Conservation (phyloP, 75 land plant species). For the Azolla pinnata region DNA sequence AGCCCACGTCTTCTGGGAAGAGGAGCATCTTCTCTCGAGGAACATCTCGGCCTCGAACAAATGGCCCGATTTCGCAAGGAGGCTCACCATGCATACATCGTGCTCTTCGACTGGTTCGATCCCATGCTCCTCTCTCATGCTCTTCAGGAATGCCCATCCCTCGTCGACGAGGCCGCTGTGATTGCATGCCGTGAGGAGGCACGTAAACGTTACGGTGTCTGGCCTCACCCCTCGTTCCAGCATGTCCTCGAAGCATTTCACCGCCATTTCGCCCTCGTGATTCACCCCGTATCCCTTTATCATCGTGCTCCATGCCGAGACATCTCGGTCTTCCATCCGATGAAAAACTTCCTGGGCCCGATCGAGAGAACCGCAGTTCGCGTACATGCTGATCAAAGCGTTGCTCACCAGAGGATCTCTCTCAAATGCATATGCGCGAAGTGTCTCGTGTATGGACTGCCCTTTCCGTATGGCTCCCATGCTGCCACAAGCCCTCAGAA, state of each 20-base stretch:
- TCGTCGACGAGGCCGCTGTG: conserved; percentile 1
- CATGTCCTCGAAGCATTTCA: conserved; percentile 13
- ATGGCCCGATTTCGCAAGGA: conserved; percentile 34
- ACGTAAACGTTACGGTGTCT: conserved; percentile 8
- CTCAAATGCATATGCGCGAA: not conserved
- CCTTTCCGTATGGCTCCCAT: not conserved
- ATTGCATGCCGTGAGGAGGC: conserved; percentile 11
- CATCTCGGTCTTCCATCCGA: conserved; percentile 3
- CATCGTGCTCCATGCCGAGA: conserved; percentile 30
- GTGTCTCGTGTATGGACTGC: not conserved
- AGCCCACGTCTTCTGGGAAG: conserved; percentile 24
- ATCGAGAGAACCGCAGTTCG: conserved; percentile 22
- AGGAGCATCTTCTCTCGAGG: conserved; percentile 23
- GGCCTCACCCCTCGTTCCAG: conserved; percentile 2
- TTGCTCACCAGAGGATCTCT: not conserved
- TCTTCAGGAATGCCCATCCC: conserved; percentile 2
- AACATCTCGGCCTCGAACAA: conserved; percentile 34
- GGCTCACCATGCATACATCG: conserved; percentile 41
- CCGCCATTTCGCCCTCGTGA: conserved; percentile 16
- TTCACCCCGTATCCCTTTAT: conserved; percentile 35
- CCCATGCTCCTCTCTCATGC: conserved; percentile 3
- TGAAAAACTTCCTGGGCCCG: conserved; percentile 29
- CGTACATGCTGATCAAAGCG: conserved; percentile 13
- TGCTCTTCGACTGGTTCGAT: conserved; percentile 33
- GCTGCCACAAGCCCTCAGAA: conserved; percentile 34